These are phyloP conservation scores for Hypoxylon subgilvum DNA, from an alignment of 495 filamentous ascomycete genomes.

Conservation along the genomic window DNA sequence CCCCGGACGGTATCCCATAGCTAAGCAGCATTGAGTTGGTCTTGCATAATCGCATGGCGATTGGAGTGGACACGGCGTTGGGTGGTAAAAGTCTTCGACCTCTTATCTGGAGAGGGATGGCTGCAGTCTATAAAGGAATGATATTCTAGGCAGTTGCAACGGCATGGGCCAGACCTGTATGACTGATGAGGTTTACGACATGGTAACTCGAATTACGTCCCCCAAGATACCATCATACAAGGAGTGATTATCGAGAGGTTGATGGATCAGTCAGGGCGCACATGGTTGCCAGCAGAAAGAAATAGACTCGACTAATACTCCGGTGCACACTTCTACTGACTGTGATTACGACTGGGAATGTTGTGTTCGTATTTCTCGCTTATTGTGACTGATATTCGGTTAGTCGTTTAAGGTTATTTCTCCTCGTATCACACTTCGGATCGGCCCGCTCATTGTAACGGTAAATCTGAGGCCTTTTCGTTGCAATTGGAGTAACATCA, in stretches of 20 bases:
- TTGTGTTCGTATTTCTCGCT: too few relatives aligned
- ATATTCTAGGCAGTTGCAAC: neutral
- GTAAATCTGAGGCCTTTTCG: too few relatives aligned
- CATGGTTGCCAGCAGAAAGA: neutral
- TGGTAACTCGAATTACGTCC: slow-evolving; percentile 36
- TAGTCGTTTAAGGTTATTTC: too few relatives aligned
- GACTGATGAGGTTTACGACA: slow-evolving; percentile 39
- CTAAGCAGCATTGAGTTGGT: slow-evolving; percentile 7
- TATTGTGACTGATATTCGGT: too few relatives aligned
- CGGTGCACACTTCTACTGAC: too few relatives aligned
- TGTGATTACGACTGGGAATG: too few relatives aligned
- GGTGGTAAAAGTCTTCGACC: slow-evolving; percentile 21
- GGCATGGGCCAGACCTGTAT: slow-evolving; percentile 1
- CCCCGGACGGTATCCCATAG: slow-evolving; percentile 1
- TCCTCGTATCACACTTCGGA: neutral
- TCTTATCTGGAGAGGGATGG: slow-evolving; percentile 9
- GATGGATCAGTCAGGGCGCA: slow-evolving; percentile 31
- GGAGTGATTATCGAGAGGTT: slow-evolving; percentile 23
- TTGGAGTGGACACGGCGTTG: slow-evolving; percentile 25
- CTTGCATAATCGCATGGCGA: slow-evolving; percentile 31
- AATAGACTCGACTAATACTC: slow-evolving; percentile 8
- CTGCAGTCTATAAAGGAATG: neutral
- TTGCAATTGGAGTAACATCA: too few relatives aligned
- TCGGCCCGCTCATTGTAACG: neutral
- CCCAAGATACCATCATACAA: slow-evolving; percentile 13